phyloP scores from a whole-genome alignment of 2,329 filamentous ascomycete genomes.

The Neonectria ditissima region DNA sequence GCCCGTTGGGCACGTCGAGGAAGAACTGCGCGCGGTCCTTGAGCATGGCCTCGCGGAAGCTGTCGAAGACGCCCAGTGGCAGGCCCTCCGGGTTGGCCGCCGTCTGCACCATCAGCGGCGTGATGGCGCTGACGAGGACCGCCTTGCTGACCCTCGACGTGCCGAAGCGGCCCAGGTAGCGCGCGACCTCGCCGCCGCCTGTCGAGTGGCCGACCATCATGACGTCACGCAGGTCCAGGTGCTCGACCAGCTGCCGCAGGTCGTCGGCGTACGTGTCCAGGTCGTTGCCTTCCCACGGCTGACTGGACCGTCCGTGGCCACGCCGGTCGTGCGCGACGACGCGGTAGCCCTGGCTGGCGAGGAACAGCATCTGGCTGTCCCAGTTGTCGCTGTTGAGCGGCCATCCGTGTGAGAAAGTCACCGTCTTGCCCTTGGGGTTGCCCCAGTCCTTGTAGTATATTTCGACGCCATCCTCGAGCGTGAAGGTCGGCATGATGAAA shows the following conservation, averaged over 20 bases:
- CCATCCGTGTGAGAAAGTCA: constrained; percentile 54
- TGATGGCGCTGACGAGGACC: constrained; percentile 52
- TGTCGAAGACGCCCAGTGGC: constrained; percentile 52
- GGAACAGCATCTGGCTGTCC: constrained; percentile 47
- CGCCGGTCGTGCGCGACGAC: constrained; percentile 49
- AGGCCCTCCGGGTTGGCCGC: constrained; percentile 49
- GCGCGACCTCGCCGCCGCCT: constrained; percentile 56
- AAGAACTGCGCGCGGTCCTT: constrained; percentile 62
- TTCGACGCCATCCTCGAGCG: constrained; percentile 50
- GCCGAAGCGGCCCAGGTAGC: constrained; percentile 48
- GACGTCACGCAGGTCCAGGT: constrained; percentile 50
- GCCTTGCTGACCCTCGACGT: constrained; percentile 53
- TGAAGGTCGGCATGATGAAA: constrained; percentile 48
- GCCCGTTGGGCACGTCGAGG: constrained; percentile 76
- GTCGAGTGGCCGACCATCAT: constrained; percentile 60
- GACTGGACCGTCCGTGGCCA: constrained; percentile 49
- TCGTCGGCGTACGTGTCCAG: constrained; percentile 47
- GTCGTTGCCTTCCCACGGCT: constrained; percentile 42
- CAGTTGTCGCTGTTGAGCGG: constrained; percentile 50
- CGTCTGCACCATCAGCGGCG: constrained; percentile 52
- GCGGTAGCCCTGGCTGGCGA: constrained; percentile 48
- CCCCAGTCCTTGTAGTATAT: constrained; percentile 59
- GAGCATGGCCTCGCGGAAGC: constrained; percentile 51
- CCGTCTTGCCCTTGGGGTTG: constrained; percentile 47
- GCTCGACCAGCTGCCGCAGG: constrained; percentile 46